Evolutionary conservation across 2,329 filamentous ascomycete species (phyloP).

Genomic region (Penicillium sp.): DNA sequence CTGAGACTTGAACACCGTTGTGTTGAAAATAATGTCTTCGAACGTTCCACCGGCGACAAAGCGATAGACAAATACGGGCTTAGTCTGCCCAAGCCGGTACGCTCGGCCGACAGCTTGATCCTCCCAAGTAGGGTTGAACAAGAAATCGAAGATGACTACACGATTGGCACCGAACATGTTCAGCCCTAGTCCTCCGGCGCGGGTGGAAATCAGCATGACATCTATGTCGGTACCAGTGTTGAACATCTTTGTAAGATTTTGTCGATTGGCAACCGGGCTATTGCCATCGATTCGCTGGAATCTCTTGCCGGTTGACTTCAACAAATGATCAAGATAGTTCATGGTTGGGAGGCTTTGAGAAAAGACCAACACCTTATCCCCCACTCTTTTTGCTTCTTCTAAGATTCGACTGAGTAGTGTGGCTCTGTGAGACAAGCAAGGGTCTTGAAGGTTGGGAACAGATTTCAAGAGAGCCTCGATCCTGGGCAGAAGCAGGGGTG

Average conservation of each 20-base stretch:
- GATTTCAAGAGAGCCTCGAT: conserved; percentile 28
- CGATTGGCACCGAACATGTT: conserved; percentile 81
- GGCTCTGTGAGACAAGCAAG: conserved; percentile 62
- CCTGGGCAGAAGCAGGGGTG: conserved; percentile 31
- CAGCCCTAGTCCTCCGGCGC: conserved; percentile 72
- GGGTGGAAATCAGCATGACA: conserved; percentile 76
- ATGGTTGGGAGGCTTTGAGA: conserved; percentile 66
- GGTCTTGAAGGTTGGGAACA: conserved; percentile 36
- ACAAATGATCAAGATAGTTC: conserved; percentile 58
- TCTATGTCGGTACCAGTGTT: conserved; percentile 50
- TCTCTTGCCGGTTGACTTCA: conserved; percentile 45
- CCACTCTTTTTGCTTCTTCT: conserved; percentile 52
- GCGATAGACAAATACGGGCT: conserved; percentile 77
- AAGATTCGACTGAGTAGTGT: conserved; percentile 63
- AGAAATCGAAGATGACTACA: conserved; percentile 78
- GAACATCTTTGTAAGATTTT: conserved; percentile 61
- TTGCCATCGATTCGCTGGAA: conserved; percentile 63
- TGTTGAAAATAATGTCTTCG: conserved; percentile 68
- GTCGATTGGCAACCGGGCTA: conserved; percentile 53
- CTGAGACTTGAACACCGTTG: conserved; percentile 74
- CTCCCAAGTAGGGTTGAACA: conserved; percentile 73
- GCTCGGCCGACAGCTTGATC: conserved; percentile 81
- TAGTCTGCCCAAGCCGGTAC: conserved; percentile 77
- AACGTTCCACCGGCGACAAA: conserved; percentile 73
- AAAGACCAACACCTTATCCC: conserved; percentile 77